Evolutionary conservation across 1,139 yeast genomes (phyloP), one percentile per base, ranked within the genome.

Genomic region (Magnusiomyces magnusii): DNA sequence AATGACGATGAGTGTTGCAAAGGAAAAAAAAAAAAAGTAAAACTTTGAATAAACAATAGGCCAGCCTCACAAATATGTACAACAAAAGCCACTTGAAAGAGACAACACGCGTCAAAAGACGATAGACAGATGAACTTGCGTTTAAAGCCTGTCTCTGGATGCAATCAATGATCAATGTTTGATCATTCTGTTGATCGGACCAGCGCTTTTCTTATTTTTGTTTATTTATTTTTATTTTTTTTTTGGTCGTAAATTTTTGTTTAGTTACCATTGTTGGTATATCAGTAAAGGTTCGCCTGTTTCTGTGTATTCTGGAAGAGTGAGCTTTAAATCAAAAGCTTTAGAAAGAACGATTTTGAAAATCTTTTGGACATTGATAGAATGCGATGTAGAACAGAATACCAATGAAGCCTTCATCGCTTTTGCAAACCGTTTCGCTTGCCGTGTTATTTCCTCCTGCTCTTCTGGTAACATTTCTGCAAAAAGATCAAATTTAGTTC

Each of bases 381-480:
- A 89, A 67, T 90, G 95, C 65, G 93, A 85, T 0, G 98, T 90
- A 9, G 98, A 92, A 67, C 96, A 89, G 72, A 93, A 95, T 13
- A 93, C 81, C 57, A 93, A 79, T 21, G 96, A 91, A 0, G 97
- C 89, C 67, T 85, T 85, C 97, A 93, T 92, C 51, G 95, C 96
- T 65, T 78, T 80, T 21, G 98, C 97, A 71, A 88, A 93, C 69
- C 86, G 83, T 73, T 87, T 84, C 7, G 97, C 95, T 69, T 87
- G 92, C 62, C 81, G 84, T 7, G 97, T 89, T 56, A 93, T 82
- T 68, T 89, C 95, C 60, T 83, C 81, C 71, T 93, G 98, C 67
- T 92, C 96, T 59, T 84, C 87, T 52, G 80, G 82, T 56, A 95
- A 83, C 69, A 89, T 75, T 66, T 87, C 93, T 42, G 89, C 84